Conservation (phyloP, 148 eudicot genomes). For the Cornus controversa region DNA sequence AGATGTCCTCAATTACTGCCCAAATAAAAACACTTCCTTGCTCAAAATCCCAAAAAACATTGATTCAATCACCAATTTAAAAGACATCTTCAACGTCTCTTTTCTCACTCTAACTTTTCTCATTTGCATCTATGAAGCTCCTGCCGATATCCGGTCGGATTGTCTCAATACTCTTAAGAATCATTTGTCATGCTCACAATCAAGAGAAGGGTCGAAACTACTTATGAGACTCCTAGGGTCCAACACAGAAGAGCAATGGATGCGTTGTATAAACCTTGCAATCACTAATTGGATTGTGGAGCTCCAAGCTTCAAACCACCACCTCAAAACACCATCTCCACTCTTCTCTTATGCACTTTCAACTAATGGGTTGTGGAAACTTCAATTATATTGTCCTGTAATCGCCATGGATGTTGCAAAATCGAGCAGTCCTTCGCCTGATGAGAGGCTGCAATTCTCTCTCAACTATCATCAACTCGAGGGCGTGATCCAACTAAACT, state of each 20-base stretch:
- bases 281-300: constrained; percentile 81
- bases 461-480: constrained; percentile 68
- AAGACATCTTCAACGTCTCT: constrained; percentile 55
- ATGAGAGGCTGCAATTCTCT: constrained; percentile 66
- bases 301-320: constrained; percentile 25
- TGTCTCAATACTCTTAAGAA: constrained; percentile 50
- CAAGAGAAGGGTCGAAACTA: constrained; percentile 41
- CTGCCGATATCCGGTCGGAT: constrained; percentile 49
- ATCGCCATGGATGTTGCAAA: constrained; percentile 82
- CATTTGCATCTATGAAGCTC: constrained; percentile 83
- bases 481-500: constrained; percentile 59
- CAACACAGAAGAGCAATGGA: constrained; percentile 69
- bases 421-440: constrained; percentile 39
- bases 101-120: constrained; percentile 65
- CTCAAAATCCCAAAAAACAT: constrained; percentile 28
- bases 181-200: constrained; percentile 37
- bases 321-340: constrained; percentile 55
- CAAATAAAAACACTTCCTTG: constrained; percentile 35
- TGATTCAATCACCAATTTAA: constrained; percentile 26
- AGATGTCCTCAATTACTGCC: constrained; percentile 64
- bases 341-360: constrained; percentile 66
- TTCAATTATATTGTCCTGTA: constrained; percentile 80
- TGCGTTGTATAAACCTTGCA: constrained; percentile 70
- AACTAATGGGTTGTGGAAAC: constrained; percentile 70
- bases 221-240: constrained; percentile 67